Conservation (phyloP, 2,329 filamentous ascomycete genomes). For the Trichophyton schoenleinii region DNA sequence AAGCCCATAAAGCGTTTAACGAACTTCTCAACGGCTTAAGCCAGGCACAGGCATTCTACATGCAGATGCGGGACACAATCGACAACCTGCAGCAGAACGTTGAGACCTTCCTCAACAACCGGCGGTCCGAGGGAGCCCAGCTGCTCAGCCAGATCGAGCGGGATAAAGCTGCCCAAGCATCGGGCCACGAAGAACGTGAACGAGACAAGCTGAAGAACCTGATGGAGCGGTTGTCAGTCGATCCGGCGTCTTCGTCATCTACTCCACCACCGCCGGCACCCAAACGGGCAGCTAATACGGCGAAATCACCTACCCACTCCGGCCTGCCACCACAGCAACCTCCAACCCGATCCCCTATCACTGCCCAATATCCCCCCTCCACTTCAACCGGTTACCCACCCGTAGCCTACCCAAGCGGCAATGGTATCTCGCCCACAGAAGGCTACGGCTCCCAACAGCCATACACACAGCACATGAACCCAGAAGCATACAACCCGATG, state of each 20-base stretch:
- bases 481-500: conserved; percentile 40
- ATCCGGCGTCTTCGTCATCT: conserved; percentile 37
- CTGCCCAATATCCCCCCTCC: background rate
- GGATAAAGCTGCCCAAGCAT: conserved; percentile 50
- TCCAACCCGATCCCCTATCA: background rate
- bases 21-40: conserved; percentile 76
- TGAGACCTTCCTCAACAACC: conserved; percentile 90
- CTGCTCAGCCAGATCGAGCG: conserved; percentile 80
- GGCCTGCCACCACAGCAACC: conserved; percentile 3
- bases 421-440: conserved; percentile 17
- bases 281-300: conserved; percentile 24
- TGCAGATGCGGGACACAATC: conserved; percentile 89
- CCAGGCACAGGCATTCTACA: conserved; percentile 85
- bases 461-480: conserved; percentile 22
- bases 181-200: conserved; percentile 62
- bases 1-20: conserved; percentile 82
- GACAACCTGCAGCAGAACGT: conserved; percentile 91
- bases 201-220: conserved; percentile 72
- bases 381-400: background rate
- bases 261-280: conserved; percentile 29
- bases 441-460: conserved; percentile 16
- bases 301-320: conserved; percentile 1
- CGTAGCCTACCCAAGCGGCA: background rate
- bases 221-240: conserved; percentile 93
- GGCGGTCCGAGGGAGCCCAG: conserved; percentile 79